Evolutionary conservation across 192 early-diverging fungal genomes (phyloP).

Genomic region (Phlyctochytrium arcticum): DNA sequence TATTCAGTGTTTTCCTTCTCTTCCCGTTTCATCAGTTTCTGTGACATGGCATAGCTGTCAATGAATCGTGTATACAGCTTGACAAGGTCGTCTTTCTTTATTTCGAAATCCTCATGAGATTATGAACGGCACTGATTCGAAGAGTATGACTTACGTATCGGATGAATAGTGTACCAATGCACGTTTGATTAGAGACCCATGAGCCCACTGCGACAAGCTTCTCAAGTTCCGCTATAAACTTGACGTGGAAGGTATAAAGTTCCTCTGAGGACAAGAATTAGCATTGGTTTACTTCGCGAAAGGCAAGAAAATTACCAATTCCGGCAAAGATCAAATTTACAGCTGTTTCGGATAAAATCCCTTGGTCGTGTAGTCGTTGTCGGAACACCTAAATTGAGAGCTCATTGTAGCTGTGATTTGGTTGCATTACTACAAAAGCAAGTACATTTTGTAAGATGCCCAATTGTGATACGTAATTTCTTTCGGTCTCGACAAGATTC

Average conservation of each 20-base stretch:
- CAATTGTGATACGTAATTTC: slow-evolving; percentile 38
- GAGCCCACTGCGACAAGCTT: slow-evolving; percentile 24
- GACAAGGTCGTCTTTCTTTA: slow-evolving; percentile 37
- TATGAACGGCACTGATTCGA: neutral
- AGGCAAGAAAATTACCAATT: slow-evolving; percentile 36
- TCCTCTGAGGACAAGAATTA: slow-evolving; percentile 27
- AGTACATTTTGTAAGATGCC: slow-evolving; percentile 38
- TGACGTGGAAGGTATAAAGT: slow-evolving; percentile 30
- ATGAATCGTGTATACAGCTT: slow-evolving; percentile 38
- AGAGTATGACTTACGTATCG: slow-evolving; percentile 22
- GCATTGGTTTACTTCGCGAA: too few relatives aligned
- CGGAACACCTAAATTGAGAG: slow-evolving; percentile 36
- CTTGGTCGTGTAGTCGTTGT: slow-evolving; percentile 23
- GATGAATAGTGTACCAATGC: slow-evolving; percentile 40
- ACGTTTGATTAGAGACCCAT: slow-evolving; percentile 32
- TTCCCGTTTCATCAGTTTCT: slow-evolving; percentile 33
- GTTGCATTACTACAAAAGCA: too few relatives aligned
- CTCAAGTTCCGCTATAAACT: slow-evolving; percentile 35
- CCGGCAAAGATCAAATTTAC: slow-evolving; percentile 45
- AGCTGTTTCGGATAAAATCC: slow-evolving; percentile 29
- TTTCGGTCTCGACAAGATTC: slow-evolving; percentile 43
- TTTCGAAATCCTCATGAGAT: neutral
- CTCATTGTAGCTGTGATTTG: too few relatives aligned
- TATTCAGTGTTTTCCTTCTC: slow-evolving; percentile 38
- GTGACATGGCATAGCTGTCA: slow-evolving; percentile 34